Evolutionary conservation across 106 monocot species (phyloP).

Genomic region (Dendrobium nobile): DNA sequence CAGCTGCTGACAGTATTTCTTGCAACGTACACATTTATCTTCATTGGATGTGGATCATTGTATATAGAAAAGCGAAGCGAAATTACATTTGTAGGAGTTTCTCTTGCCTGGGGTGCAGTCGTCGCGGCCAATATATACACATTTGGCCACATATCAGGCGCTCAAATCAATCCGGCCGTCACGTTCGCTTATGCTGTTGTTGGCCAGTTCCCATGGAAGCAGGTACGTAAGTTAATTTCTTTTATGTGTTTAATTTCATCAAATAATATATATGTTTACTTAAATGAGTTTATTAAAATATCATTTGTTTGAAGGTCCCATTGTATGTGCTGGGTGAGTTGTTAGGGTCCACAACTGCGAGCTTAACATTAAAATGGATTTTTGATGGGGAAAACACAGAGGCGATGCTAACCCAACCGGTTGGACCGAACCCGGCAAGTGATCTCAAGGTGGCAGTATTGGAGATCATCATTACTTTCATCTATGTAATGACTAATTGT

Average conservation of each 20-base stretch:
- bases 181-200: conserved; percentile 10
- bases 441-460: background rate
- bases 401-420: background rate
- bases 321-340: background rate
- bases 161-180: conserved; percentile 21
- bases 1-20: conserved; percentile 11
- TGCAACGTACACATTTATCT: conserved; percentile 15
- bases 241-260: no score
- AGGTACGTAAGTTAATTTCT: no score
- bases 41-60: conserved; percentile 12
- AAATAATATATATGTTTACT: no score
- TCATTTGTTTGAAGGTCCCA: background rate
- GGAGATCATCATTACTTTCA: background rate
- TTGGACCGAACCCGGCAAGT: background rate
- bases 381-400: background rate
- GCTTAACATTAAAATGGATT: background rate
- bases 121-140: conserved; percentile 12
- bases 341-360: background rate
- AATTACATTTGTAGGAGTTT: background rate
- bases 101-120: conserved; percentile 1
- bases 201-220: conserved; percentile 15
- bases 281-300: no score
- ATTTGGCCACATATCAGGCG: conserved; percentile 17
- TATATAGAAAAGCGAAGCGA: conserved; percentile 10
- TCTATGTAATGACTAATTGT: background rate